Conservation (phyloP, 257 asterid species). For the Lavandula angustifolia region DNA sequence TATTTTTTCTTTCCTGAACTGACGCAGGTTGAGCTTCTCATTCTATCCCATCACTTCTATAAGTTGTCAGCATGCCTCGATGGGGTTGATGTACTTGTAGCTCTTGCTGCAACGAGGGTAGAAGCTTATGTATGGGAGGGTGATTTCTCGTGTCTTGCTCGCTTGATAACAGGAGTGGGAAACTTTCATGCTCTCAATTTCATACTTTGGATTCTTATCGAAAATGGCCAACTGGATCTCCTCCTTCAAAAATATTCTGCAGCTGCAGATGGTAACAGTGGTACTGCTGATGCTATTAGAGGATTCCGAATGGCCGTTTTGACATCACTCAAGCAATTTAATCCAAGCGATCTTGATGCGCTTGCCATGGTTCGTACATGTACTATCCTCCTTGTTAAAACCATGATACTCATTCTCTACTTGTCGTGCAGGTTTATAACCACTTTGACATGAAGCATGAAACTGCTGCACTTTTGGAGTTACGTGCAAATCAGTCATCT, state of each 20-base stretch:
- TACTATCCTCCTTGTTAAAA: not conserved
- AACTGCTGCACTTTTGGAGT: constrained; percentile 80
- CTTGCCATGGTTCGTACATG: constrained; percentile 72
- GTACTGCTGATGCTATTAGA: constrained; percentile 84
- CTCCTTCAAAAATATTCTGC: constrained; percentile 93
- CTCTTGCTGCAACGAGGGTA: constrained; percentile 95
- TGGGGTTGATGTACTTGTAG: constrained; percentile 99
- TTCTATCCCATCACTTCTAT: constrained; percentile 97
- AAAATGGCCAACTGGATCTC: constrained; percentile 91
- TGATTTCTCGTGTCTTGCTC: constrained; percentile 96
- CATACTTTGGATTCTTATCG: constrained; percentile 92
- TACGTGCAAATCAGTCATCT: constrained; percentile 70
- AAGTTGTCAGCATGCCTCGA: constrained; percentile 94
- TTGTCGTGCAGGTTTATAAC: constrained; percentile 67
- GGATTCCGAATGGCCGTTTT: constrained; percentile 98
- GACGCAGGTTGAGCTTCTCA: constrained; percentile 94
- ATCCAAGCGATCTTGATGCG: constrained; percentile 86
- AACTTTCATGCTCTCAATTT: constrained; percentile 89
- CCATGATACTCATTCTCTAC: constrained; percentile 25
- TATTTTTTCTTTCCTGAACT: not conserved
- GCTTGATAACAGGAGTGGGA: constrained; percentile 96
- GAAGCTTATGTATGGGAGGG: constrained; percentile 96
- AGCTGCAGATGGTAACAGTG: constrained; percentile 77
- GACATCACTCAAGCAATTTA: constrained; percentile 87
- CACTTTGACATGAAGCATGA: constrained; percentile 98